Evolutionary conservation across 345 rosid genomes (phyloP).

Genomic region (Noccaea bulbosa): DNA sequence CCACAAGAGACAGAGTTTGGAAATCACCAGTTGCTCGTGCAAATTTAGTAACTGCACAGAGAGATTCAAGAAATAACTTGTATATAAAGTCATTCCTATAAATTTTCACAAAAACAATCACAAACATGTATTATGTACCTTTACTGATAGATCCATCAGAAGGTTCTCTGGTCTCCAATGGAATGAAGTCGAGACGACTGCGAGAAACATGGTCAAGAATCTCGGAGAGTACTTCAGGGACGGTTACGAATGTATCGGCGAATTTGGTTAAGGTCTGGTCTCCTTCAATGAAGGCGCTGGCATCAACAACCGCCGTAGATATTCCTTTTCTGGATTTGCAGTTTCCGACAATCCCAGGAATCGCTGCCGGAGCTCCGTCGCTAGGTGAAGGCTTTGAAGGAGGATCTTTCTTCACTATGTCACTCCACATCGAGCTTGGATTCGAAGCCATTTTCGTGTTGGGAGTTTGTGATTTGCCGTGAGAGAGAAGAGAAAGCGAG

Average conservation of each 20-base stretch:
- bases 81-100: background rate
- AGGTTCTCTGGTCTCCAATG: slow-evolving; percentile 83
- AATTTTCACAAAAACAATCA: background rate
- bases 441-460: slow-evolving; percentile 29
- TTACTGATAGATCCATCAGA: slow-evolving; percentile 68
- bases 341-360: slow-evolving; percentile 51
- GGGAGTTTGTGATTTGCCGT: background rate
- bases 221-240: slow-evolving; percentile 73
- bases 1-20: slow-evolving; percentile 83
- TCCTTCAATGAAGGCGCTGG: slow-evolving; percentile 85
- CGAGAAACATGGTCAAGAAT: slow-evolving; percentile 87
- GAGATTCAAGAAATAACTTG: background rate
- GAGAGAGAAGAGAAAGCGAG: too few relatives aligned
- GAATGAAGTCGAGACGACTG: slow-evolving; percentile 70
- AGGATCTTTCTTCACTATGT: slow-evolving; percentile 42
- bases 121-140: slow-evolving; percentile 49
- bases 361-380: slow-evolving; percentile 30
- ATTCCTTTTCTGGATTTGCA: slow-evolving; percentile 77
- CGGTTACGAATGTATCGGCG: slow-evolving; percentile 79
- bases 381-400: slow-evolving; percentile 29
- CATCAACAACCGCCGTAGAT: slow-evolving; percentile 78
- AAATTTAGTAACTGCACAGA: slow-evolving; percentile 61
- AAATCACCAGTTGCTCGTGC: slow-evolving; percentile 88
- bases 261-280: slow-evolving; percentile 55
- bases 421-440: slow-evolving; percentile 67